Evolutionary conservation across 345 rosid genomes (phyloP), one percentile per base, ranked within the genome.

Genomic region (Populus tremula): DNA sequence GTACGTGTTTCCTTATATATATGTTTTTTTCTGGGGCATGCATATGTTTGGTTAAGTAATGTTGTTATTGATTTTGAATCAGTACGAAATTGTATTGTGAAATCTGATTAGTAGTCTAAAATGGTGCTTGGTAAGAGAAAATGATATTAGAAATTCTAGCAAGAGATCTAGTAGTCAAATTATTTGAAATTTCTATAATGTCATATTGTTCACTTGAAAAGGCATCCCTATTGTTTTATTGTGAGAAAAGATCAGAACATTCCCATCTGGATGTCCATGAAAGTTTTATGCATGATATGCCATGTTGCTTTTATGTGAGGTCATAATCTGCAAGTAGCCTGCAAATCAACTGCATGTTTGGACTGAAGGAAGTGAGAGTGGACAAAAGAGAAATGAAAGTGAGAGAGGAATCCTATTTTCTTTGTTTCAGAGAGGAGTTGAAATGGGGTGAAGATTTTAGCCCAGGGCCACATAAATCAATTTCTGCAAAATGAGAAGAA

Each of bases 1-100:
- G 99, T 96, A 90, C 71, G 88, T 56, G 74, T 73, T 39, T 83
- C 76, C 64, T 72, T 77, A 36, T 31, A 27, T 18, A 50, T 65
- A 33, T 53, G 3, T 20, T n/a, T 2, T 6, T 80, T 43, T 29
- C 13, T 23, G 10, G 10, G n/a, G 49, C 70, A 67, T 50, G 21
- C 53, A 47, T 35, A 10, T 66, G 29, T 50, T 16, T 41, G 61
- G 53, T 54, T 11, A 43, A 41, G 49, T 29, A 63, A 13, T 61
- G 10, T 69, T 69, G 50, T 50, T 62, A n/a, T 79, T 65, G 65
- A 31, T 20, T 43, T 27, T 62, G 69, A 25, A 68, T 39, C 31
- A 69, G 47, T 43, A 20, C 47, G 39, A 69, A 53, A 23, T 74
- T 35, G 29, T 20, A 63, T 31, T 23, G n/a, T 70, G 65, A 63